Evolutionary conservation across 352 stramenopile genomes (phyloP).

Genomic region (Globisporangium paddicum): DNA sequence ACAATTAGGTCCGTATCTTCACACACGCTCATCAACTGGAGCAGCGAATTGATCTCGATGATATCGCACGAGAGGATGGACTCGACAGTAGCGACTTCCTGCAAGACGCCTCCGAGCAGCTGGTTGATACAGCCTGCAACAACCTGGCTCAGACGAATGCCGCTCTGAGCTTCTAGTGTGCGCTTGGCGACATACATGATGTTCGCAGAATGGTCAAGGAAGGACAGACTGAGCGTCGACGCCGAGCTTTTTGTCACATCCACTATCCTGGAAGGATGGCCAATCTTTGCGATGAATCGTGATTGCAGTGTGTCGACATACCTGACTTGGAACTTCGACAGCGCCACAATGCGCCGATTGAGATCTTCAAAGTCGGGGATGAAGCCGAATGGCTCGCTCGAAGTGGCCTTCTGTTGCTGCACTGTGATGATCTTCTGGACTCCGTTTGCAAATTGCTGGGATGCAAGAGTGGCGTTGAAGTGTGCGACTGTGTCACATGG

Average conservation of each 20-base stretch:
- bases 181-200: constrained; percentile 52
- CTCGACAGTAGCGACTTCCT: constrained; percentile 60
- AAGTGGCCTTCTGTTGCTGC: constrained; percentile 52
- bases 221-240: constrained; percentile 47
- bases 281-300: constrained; percentile 57
- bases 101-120: constrained; percentile 47
- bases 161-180: constrained; percentile 23
- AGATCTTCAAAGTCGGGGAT: constrained; percentile 60
- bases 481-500: constrained; percentile 33
- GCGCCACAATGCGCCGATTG: constrained; percentile 46
- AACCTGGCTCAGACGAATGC: constrained; percentile 50
- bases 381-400: constrained; percentile 35
- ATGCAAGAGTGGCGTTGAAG: constrained; percentile 45
- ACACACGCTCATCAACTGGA: constrained; percentile 61
- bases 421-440: constrained; percentile 63
- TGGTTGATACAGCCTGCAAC: constrained; percentile 69
- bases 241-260: constrained; percentile 59
- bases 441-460: constrained; percentile 49
- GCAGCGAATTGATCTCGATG: constrained; percentile 36
- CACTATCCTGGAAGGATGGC: constrained; percentile 35
- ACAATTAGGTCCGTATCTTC: constrained; percentile 55
- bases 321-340: constrained; percentile 43
- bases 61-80: constrained; percentile 58
- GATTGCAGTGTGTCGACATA: constrained; percentile 48
- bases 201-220: constrained; percentile 34